Percentiles rank a stretch among this genome's conserved stretches.
phyloP scores from a whole-genome alignment of 176 grass and related monocot species.

The Echinochloa phyllopogon region DNA sequence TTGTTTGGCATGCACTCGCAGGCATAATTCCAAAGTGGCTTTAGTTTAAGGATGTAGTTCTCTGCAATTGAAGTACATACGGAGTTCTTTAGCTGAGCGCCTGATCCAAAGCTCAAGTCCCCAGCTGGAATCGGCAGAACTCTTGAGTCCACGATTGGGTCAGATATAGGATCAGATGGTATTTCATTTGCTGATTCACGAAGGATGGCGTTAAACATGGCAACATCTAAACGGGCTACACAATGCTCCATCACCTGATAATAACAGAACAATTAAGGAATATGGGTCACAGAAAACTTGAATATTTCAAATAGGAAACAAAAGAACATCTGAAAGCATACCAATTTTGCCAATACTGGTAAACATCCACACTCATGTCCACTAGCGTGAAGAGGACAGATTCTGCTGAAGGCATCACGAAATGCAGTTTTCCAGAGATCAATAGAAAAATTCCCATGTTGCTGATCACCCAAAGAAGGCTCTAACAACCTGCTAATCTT shows the following conservation, averaged over 20 bases:
- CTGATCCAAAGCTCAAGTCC: conserved; percentile 87
- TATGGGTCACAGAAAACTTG: neutral
- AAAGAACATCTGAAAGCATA: conserved; percentile 28
- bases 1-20: conserved; percentile 15
- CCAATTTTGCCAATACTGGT: conserved; percentile 75
- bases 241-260: conserved; percentile 94
- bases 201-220: conserved; percentile 98
- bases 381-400: conserved; percentile 82
- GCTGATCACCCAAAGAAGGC: conserved; percentile 53
- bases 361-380: conserved; percentile 91
- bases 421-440: conserved; percentile 82
- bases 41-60: conserved; percentile 4
- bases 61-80: conserved; percentile 50
- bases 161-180: conserved; percentile 89
- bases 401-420: conserved; percentile 63
- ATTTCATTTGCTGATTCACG: conserved; percentile 87
- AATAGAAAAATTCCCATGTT: conserved; percentile 74
- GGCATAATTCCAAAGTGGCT: conserved; percentile 1
- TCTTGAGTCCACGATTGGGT: conserved; percentile 79
- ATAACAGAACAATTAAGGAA: conserved; percentile 42
- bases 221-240: conserved; percentile 81
- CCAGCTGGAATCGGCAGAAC: conserved; percentile 89
- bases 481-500: conserved; percentile 49
- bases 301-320: conserved; percentile 26
- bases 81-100: conserved; percentile 89